Evolutionary conservation across 352 stramenopile genomes (phyloP).

Genomic region (Stramenopiles sp.): DNA sequence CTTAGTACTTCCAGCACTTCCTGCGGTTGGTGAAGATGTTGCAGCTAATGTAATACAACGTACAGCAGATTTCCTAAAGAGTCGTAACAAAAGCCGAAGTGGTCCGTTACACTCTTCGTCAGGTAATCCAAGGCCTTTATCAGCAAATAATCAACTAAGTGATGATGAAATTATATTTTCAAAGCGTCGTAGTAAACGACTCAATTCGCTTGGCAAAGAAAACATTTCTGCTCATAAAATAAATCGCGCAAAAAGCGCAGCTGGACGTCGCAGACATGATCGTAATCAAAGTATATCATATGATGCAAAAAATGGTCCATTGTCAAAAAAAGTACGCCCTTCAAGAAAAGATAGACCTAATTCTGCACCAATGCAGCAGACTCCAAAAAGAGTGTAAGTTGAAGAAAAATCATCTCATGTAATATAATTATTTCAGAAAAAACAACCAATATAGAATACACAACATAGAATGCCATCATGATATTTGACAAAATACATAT

Average conservation of each 20-base stretch:
- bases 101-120: too few species aligned
- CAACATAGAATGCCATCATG: too few species aligned
- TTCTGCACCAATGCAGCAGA: background rate
- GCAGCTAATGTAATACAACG: background rate
- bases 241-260: background rate
- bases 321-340: background rate
- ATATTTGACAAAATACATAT: too few species aligned
- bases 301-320: background rate
- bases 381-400: slow-evolving; percentile 2
- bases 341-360: background rate
- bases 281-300: background rate
- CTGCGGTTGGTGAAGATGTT: background rate
- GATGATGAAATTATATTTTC: background rate
- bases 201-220: background rate
- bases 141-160: background rate
- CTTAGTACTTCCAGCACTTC: background rate
- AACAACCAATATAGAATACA: too few species aligned
- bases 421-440: too few species aligned
- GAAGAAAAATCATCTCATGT: too few species aligned
- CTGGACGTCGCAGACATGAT: background rate
- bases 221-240: background rate
- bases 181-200: background rate
- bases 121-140: background rate
- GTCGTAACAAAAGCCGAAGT: background rate
- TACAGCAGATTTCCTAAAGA: background rate